Percentiles rank a stretch among this genome's conserved stretches.
Evolutionary conservation across 345 rosid species (phyloP).

Genomic region (Brassica incana): DNA sequence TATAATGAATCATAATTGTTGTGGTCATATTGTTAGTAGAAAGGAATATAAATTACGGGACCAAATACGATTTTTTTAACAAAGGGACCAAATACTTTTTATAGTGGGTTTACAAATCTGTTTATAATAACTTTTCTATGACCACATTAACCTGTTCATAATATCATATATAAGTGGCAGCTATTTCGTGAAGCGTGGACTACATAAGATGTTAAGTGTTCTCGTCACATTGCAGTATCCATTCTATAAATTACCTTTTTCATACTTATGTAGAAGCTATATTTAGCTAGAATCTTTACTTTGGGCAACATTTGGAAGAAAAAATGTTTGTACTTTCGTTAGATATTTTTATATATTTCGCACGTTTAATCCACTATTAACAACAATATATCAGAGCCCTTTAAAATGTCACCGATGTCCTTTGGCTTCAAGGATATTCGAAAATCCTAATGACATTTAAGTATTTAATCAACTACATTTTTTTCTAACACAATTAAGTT

Average conservation of each 20-base stretch:
- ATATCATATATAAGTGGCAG: slow-evolving; percentile 3
- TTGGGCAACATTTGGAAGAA: neutral
- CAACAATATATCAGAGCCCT: neutral
- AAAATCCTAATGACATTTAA: slow-evolving; percentile 6
- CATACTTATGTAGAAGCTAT: neutral
- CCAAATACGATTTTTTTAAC: neutral
- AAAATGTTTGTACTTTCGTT: neutral
- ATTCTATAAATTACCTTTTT: neutral
- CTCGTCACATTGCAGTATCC: neutral
- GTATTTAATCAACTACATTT: neutral
- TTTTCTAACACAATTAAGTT: neutral
- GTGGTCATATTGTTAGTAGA: neutral
- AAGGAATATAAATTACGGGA: neutral
- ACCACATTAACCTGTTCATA: neutral
- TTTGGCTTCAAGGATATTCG: slow-evolving; percentile 15
- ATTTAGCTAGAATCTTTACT: neutral
- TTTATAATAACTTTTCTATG: neutral
- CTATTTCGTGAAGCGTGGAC: neutral
- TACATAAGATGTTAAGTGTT: neutral
- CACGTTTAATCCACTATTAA: slow-evolving; percentile 19
- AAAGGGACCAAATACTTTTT: neutral
- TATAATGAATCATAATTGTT: neutral
- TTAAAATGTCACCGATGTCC: neutral
- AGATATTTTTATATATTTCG: slow-evolving; percentile 10
- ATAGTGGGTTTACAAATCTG: neutral